Base-by-base conservation (phyloP, 495 filamentous ascomycete species). In the Umbilicaria muhlenbergii region DNA sequence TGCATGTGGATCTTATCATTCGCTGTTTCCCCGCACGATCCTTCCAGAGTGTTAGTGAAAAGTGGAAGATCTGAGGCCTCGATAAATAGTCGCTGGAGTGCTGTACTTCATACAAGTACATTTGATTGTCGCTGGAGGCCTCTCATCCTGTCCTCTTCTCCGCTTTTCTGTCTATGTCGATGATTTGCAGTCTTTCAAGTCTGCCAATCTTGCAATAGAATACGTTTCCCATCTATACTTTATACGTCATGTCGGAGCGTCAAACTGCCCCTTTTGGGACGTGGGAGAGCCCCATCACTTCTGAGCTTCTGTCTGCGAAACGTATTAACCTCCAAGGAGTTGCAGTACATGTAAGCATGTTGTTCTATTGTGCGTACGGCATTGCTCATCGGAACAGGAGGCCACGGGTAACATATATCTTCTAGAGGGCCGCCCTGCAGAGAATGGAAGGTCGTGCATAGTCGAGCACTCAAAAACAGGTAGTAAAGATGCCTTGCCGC, bases 131-230 rank as follows among this genome's bases (percentile, higher is more conserved):
- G 73, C 75, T 5, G 72, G 73, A 21, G 73, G 73, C 11, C 73
- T 71, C 2, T 73, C 73, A 2, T 70, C 72, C 1, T 70, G 74
- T 16, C 66, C 78, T 3, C 64, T 77, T 11, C 66, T 77, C 0
- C 60, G 64, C 0, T 55, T 21, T 79, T 11, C 58, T 78, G 14
- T 67, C 78, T 8, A 21, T 21, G 60, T 70, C 10, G 36, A 61
- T 68, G 46, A 76, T 75, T 51, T 63, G 60, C 55, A 63, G 45
- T 61, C 62, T 6, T 59, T 75, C 28, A 78, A 76, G 41, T 64
- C 78, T 48, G 2, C 71, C 70, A 5, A 60, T 75, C 39, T 76
- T 70, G 10, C 60, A 65, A 37, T 62, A 65, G 46, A 78, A 80
- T 36, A 59, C 70, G 42, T 43, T 50, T 32, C 55, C 61, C 12